Percentiles rank a stretch among this genome's conserved stretches.
Conservation (phyloP, 768 basidiomycete genomes). For the Termitomyces sp. region DNA sequence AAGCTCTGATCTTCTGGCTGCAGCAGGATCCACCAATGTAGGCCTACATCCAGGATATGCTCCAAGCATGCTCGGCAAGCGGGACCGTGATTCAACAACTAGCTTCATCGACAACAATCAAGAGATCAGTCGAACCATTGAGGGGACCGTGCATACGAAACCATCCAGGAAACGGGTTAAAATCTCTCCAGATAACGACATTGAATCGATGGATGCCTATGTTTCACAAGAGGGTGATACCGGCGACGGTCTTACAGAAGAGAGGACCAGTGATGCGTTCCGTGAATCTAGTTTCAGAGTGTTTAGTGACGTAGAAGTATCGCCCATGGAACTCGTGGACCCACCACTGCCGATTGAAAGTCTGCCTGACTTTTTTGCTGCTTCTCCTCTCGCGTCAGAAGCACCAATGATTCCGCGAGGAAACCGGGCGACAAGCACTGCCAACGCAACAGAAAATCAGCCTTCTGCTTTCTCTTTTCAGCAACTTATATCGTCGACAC, state of each 20-base stretch:
- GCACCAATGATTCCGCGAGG: conserved; percentile 6
- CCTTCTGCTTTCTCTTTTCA: conserved; percentile 49
- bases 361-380: conserved; percentile 46
- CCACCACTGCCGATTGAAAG: conserved; percentile 45
- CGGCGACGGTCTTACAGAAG: conserved; percentile 11
- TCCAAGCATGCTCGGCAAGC: conserved; percentile 57
- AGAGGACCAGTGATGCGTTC: conserved; percentile 12
- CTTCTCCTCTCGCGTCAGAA: conserved; percentile 29
- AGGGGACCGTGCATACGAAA: conserved; percentile 32
- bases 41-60: conserved; percentile 33
- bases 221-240: conserved; percentile 2
- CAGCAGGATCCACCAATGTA: background rate
- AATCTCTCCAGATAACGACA: conserved; percentile 16
- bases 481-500: conserved; percentile 42
- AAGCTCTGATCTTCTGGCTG: background rate
- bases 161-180: conserved; percentile 52
- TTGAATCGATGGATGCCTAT: background rate
- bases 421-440: conserved; percentile 35
- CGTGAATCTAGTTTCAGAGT: conserved; percentile 40
- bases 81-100: conserved; percentile 46
- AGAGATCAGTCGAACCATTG: conserved; percentile 29
- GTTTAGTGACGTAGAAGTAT: conserved; percentile 37
- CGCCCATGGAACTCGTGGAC: conserved; percentile 27
- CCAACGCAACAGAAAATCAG: conserved; percentile 47
- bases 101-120: conserved; percentile 37